A percentile compares a stretch with the other conserved stretches of the same genome.
phyloP scores from a whole-genome alignment of 2,329 filamentous ascomycete species.

The Trichothecium roseum region DNA sequence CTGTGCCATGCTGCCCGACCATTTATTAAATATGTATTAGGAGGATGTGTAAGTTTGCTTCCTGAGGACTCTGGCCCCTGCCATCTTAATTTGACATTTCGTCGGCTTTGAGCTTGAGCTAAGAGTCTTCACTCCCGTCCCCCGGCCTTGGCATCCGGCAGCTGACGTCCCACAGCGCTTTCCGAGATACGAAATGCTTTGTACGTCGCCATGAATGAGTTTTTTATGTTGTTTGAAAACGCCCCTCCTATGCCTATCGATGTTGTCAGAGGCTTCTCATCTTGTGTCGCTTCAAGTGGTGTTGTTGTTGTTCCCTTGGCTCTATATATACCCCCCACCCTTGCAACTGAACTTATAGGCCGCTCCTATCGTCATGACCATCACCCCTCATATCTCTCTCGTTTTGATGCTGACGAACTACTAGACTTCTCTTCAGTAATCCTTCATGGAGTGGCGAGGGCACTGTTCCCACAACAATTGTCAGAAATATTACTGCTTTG shows the following conservation, averaged over 20 bases:
- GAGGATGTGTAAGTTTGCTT: conserved; percentile 29
- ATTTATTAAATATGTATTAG: conserved; percentile 27
- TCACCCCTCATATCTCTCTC: neutral
- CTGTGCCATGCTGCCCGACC: conserved; percentile 21
- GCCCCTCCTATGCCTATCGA: too few relatives aligned
- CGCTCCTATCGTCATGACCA: conserved; percentile 1
- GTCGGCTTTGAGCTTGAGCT: conserved; percentile 7
- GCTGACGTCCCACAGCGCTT: conserved; percentile 32
- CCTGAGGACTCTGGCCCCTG: conserved; percentile 3
- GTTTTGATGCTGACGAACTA: neutral
- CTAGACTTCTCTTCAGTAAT: conserved; percentile 50
- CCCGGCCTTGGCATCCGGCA: conserved; percentile 22
- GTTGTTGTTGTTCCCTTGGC: too few relatives aligned
- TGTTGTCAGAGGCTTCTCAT: too few relatives aligned
- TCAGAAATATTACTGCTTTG: conserved; percentile 45
- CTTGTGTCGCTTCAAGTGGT: too few relatives aligned
- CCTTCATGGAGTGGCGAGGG: conserved; percentile 41
- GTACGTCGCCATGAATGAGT: conserved; percentile 22
- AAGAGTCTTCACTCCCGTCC: conserved; percentile 15
- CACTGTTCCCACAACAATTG: conserved; percentile 40
- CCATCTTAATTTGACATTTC: neutral
- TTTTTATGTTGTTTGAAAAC: too few relatives aligned
- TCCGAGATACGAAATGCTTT: conserved; percentile 39
- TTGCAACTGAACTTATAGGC: too few relatives aligned
- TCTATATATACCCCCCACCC: too few relatives aligned